Evolutionary conservation across 2,329 filamentous ascomycete species (phyloP).

Genomic region (Trichoderma endophyticum): DNA sequence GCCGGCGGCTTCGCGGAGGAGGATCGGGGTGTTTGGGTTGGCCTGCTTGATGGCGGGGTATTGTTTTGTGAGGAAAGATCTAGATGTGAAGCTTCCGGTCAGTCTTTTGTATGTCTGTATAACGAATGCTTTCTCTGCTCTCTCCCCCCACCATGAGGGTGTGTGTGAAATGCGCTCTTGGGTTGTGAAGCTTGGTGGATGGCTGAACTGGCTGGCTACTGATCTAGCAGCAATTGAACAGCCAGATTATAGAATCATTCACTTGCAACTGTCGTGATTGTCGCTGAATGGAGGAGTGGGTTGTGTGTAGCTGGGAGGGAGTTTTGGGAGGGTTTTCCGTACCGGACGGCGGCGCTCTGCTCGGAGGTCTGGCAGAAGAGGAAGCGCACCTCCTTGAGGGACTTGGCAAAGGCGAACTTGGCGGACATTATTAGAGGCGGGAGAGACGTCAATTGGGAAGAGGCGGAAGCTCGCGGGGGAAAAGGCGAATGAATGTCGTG

Average conservation of each 20-base stretch:
- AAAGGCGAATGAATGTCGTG: not conserved
- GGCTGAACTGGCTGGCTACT: not conserved
- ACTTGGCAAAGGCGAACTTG: conserved; percentile 88
- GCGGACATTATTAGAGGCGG: conserved; percentile 62
- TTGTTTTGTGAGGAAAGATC: conserved; percentile 82
- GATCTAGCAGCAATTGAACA: not conserved
- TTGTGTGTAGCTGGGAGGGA: not conserved
- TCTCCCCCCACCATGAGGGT: not conserved
- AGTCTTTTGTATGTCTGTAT: not conserved
- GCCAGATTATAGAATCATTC: not conserved
- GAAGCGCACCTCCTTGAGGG: conserved; percentile 93
- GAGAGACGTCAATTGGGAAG: not conserved
- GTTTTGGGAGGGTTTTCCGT: conserved; percentile 29
- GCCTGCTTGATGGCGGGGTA: conserved; percentile 99
- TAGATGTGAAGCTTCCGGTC: conserved; percentile 40
- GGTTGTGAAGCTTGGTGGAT: not conserved
- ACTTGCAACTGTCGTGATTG: not conserved
- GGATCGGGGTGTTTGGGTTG: conserved; percentile 89
- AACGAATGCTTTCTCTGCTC: not conserved
- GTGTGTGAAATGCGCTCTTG: not conserved
- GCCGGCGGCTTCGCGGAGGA: conserved; percentile 87
- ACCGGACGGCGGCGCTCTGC: conserved; percentile 86
- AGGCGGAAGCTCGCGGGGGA: not conserved
- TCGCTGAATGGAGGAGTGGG: not conserved
- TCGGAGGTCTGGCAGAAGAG: conserved; percentile 94